Evolutionary conservation across 371 early-diverging fungal genomes (phyloP), one percentile per base, ranked within the genome.

Genomic region (Dinochytrium kinnereticum): DNA sequence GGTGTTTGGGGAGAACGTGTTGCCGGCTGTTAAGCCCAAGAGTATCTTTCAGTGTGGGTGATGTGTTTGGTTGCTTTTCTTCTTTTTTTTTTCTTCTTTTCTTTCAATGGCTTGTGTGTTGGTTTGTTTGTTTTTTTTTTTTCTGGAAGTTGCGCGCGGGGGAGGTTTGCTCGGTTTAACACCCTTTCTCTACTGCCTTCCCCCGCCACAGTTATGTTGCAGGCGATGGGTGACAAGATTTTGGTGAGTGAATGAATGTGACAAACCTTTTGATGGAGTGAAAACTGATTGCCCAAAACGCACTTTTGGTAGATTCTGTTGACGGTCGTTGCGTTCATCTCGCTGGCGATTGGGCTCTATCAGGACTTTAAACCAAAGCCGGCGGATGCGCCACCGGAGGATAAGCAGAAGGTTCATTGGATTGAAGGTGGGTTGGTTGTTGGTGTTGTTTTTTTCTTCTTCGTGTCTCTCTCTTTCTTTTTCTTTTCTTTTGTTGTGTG

Each of bases 321-420:
- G 37, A 70, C 76, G 15, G 78, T 92, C 49, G 94, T 96, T 19
- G 94, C 97, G 10, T 71, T 94, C 19, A 87, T 96, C 19, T 95
- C 96, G 2, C 84, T 97, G 5, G 93, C 80, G 30, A 87, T 95
- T n/a, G 97, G 97, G 15, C 78, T 97, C 36, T 96, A 94, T 76
- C 31, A 37, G 36, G 61, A 61, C 34, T 37, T 61, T 26, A 61
- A 61, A 36, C 61, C 61, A 34, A 53, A 53, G 55, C 61, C 61
- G 5, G 91, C 95, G 80, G 76, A 76, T 64, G 71, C n/a, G 64
- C 34, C 30, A 50, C 51, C 71, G 0, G 68, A 70, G 24, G 49
- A 50, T n/a, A 59, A 71, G 36, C 59, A 74, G 33, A 71, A 73
- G 30, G 21, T 72, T 17, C 76, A 76, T 36, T 79, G 80, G 80